Evolutionary conservation across 768 basidiomycete genomes (phyloP), one percentile per base, ranked within the genome.

Genomic region (Holtermanniella nyarrowii): DNA sequence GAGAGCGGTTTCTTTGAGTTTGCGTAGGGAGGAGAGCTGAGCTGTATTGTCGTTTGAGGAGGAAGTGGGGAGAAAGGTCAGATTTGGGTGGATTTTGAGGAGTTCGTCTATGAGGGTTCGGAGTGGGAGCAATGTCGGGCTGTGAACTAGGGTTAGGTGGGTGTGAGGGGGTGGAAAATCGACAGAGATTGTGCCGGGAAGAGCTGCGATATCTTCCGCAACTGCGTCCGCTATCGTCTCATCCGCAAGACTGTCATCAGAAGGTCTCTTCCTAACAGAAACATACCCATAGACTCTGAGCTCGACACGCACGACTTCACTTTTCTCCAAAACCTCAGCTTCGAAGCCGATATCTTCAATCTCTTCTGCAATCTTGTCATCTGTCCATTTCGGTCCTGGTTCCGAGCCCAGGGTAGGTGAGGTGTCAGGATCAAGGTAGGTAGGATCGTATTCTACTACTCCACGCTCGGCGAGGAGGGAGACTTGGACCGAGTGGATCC

Each of bases 381-480:
- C 72, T 26, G 77, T 79, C 95, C 95, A 99, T n/a, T 37, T 53
- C 21, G 31, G 31, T 37, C 31, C 16, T 37, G 31, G 31, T 7
- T 37, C 31, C 49, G 52, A 14, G 26, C 69, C 57, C 51, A 56
- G 45, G 20, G 27, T 37, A 37, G 31, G 31, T 7, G 31, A 37
- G 7, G 31, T 7, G 7, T 7, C 31, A 7, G 31, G 31, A 46
- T 64, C 45, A 26, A 60, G 46, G 44, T 74, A 65, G 0, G 74
- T 64, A 1, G 86, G 81, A 61, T 97, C 89, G 62, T 85, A 99
- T 68, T 93, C 89, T 57, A 99, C 75, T 43, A 88, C 78, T 3
- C 83, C 93, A 13, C 93, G 82, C 71, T 99, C 93, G 12, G 95
- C 88, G 22, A 99, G 78, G n/a, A 99, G 78, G 21, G 91, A 91